Percentiles rank a stretch among this genome's conserved stretches.
Conservation (phyloP, 495 filamentous ascomycete genomes). For the Aspergillus haitiensis region DNA sequence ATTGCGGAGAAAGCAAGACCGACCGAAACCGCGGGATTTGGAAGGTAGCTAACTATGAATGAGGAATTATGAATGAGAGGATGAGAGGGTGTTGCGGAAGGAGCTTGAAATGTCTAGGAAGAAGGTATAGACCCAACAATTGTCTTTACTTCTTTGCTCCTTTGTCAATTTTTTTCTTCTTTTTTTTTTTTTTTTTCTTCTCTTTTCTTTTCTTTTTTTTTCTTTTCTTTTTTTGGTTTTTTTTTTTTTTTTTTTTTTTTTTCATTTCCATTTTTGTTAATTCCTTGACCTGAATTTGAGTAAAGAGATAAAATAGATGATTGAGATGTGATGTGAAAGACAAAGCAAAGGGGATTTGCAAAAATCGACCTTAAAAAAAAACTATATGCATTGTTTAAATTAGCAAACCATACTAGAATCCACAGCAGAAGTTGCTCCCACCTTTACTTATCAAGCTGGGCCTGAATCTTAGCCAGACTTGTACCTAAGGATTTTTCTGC, state of each 20-base stretch:
- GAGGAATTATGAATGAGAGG: too few species aligned
- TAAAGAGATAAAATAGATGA: constrained; percentile 7
- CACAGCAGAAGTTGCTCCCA: neutral
- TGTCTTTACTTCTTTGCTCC: too few species aligned
- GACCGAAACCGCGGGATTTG: too few species aligned
- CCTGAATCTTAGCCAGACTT: constrained; percentile 13
- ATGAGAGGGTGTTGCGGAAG: too few species aligned
- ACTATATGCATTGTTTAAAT: neutral
- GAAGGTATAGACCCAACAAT: too few species aligned
- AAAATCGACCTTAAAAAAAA: neutral
- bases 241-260: constrained; percentile 8
- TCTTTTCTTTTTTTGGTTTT: constrained; percentile 3
- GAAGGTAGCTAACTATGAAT: too few species aligned
- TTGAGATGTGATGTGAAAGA: too few species aligned
- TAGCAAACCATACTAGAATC: too few species aligned
- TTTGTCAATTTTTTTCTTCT: neutral
- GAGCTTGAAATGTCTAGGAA: too few species aligned
- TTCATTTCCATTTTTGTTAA: neutral
- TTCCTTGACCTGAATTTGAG: neutral
- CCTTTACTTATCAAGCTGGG: constrained; percentile 20
- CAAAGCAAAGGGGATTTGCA: constrained; percentile 2
- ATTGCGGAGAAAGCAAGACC: too few species aligned
- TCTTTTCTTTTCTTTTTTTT: constrained; percentile 1
- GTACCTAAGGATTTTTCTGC: constrained; percentile 19
- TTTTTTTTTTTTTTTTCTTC: neutral